A percentile compares a stretch with the other conserved stretches of the same genome.
Evolutionary conservation across 768 basidiomycete genomes (phyloP).

Genomic region (Russula foetens): DNA sequence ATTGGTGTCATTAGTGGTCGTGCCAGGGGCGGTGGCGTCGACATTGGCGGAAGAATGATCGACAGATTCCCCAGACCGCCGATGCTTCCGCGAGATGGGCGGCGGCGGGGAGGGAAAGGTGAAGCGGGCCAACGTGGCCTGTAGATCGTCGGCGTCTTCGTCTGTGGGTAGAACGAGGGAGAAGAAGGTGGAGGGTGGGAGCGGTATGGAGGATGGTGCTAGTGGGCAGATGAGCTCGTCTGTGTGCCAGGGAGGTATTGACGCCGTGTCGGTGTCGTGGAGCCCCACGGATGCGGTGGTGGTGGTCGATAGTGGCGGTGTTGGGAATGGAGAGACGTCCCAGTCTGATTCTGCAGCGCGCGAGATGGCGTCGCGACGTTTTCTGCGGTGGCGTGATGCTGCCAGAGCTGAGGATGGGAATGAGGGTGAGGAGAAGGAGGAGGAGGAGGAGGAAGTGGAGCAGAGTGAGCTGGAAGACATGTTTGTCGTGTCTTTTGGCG

Average conservation of each 20-base stretch:
- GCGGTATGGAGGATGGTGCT: neutral
- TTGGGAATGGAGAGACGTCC: neutral
- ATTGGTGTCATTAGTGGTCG: neutral
- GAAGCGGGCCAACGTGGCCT: conserved; percentile 5
- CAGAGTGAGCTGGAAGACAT: neutral
- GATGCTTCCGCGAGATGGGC: neutral
- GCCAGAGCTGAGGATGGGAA: neutral
- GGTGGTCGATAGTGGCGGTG: neutral
- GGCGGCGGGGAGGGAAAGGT: neutral
- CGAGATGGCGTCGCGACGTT: conserved; percentile 8
- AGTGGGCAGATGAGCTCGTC: conserved; percentile 11
- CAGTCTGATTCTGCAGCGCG: conserved; percentile 2
- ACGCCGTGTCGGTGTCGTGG: neutral
- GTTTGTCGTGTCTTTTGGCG: neutral
- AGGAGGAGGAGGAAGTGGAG: neutral
- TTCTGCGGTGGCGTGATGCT: conserved; percentile 1
- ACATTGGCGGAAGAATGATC: neutral
- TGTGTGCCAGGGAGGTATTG: neutral
- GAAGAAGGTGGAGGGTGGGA: too few species aligned
- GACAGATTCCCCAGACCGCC: neutral
- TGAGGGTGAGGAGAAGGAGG: neutral
- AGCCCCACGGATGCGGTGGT: neutral
- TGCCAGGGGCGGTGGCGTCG: neutral
- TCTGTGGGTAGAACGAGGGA: neutral
- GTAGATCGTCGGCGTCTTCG: neutral